Evolutionary conservation across 2,329 filamentous ascomycete genomes (phyloP).

Genomic region (Huntiella abstrusa): DNA sequence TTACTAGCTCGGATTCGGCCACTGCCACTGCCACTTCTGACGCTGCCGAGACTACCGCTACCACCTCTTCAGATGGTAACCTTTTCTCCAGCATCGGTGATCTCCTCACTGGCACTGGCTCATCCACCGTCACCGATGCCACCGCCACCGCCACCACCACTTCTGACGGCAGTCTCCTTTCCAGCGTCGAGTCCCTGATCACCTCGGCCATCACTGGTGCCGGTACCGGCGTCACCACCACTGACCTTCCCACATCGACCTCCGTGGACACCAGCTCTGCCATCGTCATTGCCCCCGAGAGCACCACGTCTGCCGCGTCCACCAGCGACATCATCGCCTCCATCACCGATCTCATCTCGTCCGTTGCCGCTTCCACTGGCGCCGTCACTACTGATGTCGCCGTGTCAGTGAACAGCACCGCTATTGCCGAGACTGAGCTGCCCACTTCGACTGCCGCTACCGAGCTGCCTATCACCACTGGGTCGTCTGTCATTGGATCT

Average conservation of each 20-base stretch:
- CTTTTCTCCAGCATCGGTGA: conserved; percentile 1
- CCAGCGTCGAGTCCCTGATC: conserved; percentile 3
- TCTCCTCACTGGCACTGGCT: conserved; percentile 2
- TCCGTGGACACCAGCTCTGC: background rate
- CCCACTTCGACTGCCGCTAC: background rate
- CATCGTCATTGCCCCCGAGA: conserved; percentile 8
- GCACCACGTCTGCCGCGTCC: conserved; percentile 13
- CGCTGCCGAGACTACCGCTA: background rate
- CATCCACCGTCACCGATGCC: background rate
- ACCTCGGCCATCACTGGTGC: conserved; percentile 7
- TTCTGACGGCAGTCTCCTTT: background rate
- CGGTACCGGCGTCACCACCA: conserved; percentile 6
- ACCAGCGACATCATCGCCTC: conserved; percentile 10
- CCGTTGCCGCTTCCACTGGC: conserved; percentile 1
- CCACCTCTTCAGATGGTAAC: background rate
- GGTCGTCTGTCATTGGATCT: conserved; percentile 4
- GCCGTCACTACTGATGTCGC: conserved; percentile 1
- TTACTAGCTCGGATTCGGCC: background rate
- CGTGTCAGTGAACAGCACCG: background rate
- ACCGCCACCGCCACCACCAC: conserved; percentile 10
- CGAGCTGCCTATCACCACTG: background rate
- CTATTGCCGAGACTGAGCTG: conserved; percentile 5
- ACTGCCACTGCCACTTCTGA: background rate
- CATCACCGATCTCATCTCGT: conserved; percentile 1
- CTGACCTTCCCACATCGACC: background rate